These are phyloP conservation scores for Shiraia bambusicola DNA, from an alignment of 2,329 filamentous ascomycete species.

Conservation along the genomic window DNA sequence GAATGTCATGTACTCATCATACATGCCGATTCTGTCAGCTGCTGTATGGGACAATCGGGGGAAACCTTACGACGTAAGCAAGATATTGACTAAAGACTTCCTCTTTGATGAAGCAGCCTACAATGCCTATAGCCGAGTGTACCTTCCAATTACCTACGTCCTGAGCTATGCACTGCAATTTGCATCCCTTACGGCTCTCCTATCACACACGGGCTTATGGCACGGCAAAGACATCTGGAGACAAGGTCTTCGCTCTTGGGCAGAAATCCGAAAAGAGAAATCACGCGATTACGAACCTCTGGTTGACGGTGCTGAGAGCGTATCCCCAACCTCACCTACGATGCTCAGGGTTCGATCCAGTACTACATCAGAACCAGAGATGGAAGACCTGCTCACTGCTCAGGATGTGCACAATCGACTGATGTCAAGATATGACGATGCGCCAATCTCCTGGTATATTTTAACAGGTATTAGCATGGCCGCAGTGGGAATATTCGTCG, in stretches of 20 bases:
- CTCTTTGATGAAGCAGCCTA: slow-evolving; percentile 77
- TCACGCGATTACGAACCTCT: slow-evolving; percentile 39
- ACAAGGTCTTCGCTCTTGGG: slow-evolving; percentile 70
- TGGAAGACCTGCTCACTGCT: slow-evolving; percentile 61
- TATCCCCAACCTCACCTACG: slow-evolving; percentile 21
- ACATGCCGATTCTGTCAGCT: slow-evolving; percentile 82
- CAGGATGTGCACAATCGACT: slow-evolving; percentile 84
- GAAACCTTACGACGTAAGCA: slow-evolving; percentile 76
- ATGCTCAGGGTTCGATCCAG: slow-evolving; percentile 26
- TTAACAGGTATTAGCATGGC: slow-evolving; percentile 74
- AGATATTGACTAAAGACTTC: slow-evolving; percentile 75
- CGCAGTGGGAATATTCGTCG: slow-evolving; percentile 76
- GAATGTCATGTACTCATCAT: slow-evolving; percentile 77
- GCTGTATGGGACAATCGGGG: slow-evolving; percentile 85
- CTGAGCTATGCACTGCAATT: slow-evolving; percentile 86
- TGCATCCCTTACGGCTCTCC: slow-evolving; percentile 73
- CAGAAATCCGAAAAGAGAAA: slow-evolving; percentile 55
- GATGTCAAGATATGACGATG: slow-evolving; percentile 81
- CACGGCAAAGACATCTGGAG: slow-evolving; percentile 79
- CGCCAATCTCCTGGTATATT: slow-evolving; percentile 79
- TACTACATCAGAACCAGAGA: slow-evolving; percentile 39
- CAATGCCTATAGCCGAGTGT: slow-evolving; percentile 78
- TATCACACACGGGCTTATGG: slow-evolving; percentile 82
- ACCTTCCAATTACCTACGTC: slow-evolving; percentile 83
- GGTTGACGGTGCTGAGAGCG: slow-evolving; percentile 28